Conservation (phyloP, 2,329 filamentous ascomycete genomes). For the Fusarium chlamydosporum region DNA sequence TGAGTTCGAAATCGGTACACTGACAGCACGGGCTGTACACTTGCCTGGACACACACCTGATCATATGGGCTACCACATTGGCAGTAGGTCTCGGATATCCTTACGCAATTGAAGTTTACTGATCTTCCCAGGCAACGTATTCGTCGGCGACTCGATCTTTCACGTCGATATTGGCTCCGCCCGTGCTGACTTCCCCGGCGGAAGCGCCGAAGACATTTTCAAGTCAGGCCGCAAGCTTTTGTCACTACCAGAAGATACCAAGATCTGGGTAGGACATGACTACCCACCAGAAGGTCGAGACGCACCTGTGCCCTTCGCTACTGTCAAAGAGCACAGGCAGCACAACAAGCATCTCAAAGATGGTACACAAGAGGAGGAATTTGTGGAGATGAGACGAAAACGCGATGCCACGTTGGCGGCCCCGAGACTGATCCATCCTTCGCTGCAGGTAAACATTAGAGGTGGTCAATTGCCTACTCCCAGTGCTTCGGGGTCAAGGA, state of each 20-base stretch:
- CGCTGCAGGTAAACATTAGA: constrained; percentile 67
- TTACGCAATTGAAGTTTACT: rapidly evolving
- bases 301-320: constrained; percentile 59
- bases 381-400: constrained; percentile 59
- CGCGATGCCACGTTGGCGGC: constrained; percentile 61
- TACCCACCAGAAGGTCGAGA: constrained; percentile 59
- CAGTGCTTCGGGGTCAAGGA: constrained; percentile 50
- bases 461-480: constrained; percentile 60
- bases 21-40: constrained; percentile 64
- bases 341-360: constrained; percentile 65
- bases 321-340: constrained; percentile 61
- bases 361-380: constrained; percentile 59
- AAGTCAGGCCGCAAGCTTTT: constrained; percentile 61
- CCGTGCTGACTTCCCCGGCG: constrained; percentile 69
- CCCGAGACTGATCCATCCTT: constrained; percentile 64
- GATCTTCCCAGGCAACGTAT: constrained; percentile 57
- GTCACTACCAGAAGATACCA: constrained; percentile 58
- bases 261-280: constrained; percentile 69
- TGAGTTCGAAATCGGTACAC: constrained; percentile 63
- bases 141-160: constrained; percentile 68
- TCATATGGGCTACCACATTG: constrained; percentile 71
- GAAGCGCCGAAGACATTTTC: constrained; percentile 61
- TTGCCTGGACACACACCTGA: constrained; percentile 74
- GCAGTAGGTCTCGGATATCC: constrained; percentile 49
- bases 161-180: constrained; percentile 67